Evolutionary conservation across 768 basidiomycete species (phyloP), one percentile per base, ranked within the genome.

Genomic region (Pleurotus eryngii): DNA sequence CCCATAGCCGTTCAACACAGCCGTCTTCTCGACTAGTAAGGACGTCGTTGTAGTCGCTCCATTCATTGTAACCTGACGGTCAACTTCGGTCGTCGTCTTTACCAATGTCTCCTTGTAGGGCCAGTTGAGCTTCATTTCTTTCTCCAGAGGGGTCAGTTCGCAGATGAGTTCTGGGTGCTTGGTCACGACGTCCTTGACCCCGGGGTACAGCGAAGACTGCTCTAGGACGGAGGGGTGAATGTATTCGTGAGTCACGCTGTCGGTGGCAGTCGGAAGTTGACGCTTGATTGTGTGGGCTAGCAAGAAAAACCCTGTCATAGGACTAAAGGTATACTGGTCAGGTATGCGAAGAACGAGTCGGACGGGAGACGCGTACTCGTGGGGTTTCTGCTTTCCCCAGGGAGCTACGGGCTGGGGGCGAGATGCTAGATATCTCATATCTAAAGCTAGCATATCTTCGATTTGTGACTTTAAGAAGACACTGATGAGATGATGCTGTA

Each of bases 331-430:
- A 11, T 35, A 35, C 30, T 35, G 9, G 30, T 35, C 1, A 35
- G 30, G 11, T 55, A 54, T 37, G 64, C 45, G 42, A 35, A 46
- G 37, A 18, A 20, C 15, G 46, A 17, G 22, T n/a, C 8, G 30
- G 11, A 5, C 18, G 18, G 37, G 14, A 42, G 58, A 49, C 37
- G 70, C 84, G 65, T 61, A 88, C 88, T 86, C 70, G 60, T 90
- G 87, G 24, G 86, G 83, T 27, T 67, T 66, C 59, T 84, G 86
- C 57, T 73, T 64, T 9, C 87, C 88, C 86, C 86, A 90, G 11
- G 75, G 73, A 2, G 75, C 76, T 3, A 74, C 76, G 1, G 88
- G 86, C 8, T 77, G 68, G 1, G 77, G 71, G 15, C 85, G 74
- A 11, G 75, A 72, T 40, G 64, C 65, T 6, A 88, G 59, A 60